Base-by-base conservation (phyloP, 208 protist genomes). In the Leishmania guyanensis region DNA sequence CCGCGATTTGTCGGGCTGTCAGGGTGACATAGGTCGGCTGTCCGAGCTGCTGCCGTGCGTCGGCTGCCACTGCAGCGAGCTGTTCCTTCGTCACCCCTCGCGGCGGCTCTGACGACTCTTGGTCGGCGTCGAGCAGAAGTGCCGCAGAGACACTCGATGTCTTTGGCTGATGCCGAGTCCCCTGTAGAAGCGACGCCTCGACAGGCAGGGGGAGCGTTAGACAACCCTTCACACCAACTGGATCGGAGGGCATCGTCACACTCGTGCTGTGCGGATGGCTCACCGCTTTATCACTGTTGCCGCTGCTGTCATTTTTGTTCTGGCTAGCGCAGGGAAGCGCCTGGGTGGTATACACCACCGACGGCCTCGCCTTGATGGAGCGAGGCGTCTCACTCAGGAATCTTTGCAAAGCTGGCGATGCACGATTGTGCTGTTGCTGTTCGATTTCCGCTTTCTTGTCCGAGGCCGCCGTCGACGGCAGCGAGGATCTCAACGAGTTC, bases 41-140 rank as follows among this genome's bases (percentile, higher is more conserved):
- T n/a, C 71, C 73, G 20, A 88, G 81, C 58, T 84, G 80, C 64
- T 80, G 85, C n/a, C 39, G 81, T 29, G 75, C 85, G n/a, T 83
- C 82, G 26, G 78, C 85, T 2, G 85, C 81, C 9, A 77, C 82
- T 0, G 78, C 78, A 20, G 81, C 85, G 9, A 86, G 60, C 65
- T 83, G 73, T 14, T 54, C 65, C 33, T 79, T 85, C 6, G 76
- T 48, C 62, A 69, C 73, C 53, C 64, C 68, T 8, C 72, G 62
- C 39, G 50, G 64, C 48, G 65, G 9, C n/a, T 71, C 77, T 58
- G 74, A 64, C 8, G 73, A 56, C 33, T 76, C 60, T 33, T 54
- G 48, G 36, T 74, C 73, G 53, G 73, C 33, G 22, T 77, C 54
- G 33, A 50, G 29, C 29, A 76, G 72, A 39, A 16, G 43, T 0